These are phyloP conservation scores for Berberis thunbergii DNA, from an alignment of 164 flowering plant genomes.

Conservation along the genomic window DNA sequence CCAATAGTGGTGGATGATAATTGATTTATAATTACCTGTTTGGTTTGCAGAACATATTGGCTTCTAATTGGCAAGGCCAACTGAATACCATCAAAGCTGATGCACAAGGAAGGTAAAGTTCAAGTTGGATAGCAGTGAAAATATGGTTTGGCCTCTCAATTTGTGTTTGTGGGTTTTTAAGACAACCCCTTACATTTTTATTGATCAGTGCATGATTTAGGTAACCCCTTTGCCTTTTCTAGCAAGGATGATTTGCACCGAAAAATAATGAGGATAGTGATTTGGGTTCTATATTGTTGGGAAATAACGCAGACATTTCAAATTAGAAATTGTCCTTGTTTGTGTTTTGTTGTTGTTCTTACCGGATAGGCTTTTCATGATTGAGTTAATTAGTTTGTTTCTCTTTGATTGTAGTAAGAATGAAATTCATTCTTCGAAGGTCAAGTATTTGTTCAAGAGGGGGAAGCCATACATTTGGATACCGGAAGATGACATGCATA, in stretches of 20 bases:
- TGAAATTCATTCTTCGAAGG: constrained; percentile 31
- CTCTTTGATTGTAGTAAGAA: constrained; percentile 41
- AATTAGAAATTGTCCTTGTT: too few species aligned
- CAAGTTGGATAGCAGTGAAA: too few species aligned
- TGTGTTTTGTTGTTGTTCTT: too few species aligned
- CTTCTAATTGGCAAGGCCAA: constrained; percentile 66
- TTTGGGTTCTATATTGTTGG: too few species aligned
- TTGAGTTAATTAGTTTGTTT: not conserved
- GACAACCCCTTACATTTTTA: not conserved
- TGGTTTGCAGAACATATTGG: constrained; percentile 47
- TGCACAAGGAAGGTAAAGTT: constrained; percentile 65
- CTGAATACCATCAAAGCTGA: constrained; percentile 79
- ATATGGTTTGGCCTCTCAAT: not conserved
- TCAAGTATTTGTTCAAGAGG: constrained; percentile 56
- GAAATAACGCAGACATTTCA: too few species aligned
- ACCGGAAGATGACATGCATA: constrained; percentile 69
- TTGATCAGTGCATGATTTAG: not conserved
- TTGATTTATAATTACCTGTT: not conserved
- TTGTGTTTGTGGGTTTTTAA: not conserved
- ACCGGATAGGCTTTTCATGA: too few species aligned
- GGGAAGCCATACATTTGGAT: constrained; percentile 82
- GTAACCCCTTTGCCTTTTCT: not conserved
- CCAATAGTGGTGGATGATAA: not conserved
- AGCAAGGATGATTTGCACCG: not conserved
- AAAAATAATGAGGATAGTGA: too few species aligned